Evolutionary conservation across 257 asterid genomes (phyloP).

Genomic region (Solanum virginianum): DNA sequence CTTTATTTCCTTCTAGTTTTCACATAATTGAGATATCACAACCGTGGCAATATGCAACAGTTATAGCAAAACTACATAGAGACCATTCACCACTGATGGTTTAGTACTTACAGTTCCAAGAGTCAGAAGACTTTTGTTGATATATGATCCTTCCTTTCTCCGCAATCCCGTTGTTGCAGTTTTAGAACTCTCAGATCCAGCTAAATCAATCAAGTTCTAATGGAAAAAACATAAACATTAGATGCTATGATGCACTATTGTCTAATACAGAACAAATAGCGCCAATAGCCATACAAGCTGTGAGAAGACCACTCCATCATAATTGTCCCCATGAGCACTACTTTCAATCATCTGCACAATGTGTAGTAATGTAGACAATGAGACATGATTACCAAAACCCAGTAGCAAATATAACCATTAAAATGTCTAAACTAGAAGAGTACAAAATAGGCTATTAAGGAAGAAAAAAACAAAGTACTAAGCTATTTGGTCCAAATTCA

Average conservation of each 20-base stretch:
- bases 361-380: not conserved
- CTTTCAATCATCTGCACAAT: constrained; percentile 86
- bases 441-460: not conserved
- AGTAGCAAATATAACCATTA: not conserved
- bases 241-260: not conserved
- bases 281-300: constrained; percentile 59
- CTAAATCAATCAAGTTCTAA: constrained; percentile 87
- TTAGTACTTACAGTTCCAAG: constrained; percentile 83
- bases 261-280: not conserved
- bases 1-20: not conserved
- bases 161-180: constrained; percentile 91
- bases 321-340: constrained; percentile 89
- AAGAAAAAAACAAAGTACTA: not conserved
- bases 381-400: not conserved
- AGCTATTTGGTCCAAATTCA: not conserved
- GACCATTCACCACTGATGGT: not conserved
- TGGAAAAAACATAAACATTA: constrained; percentile 9
- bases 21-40: not conserved
- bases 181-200: constrained; percentile 98
- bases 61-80: not conserved
- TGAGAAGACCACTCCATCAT: constrained; percentile 92
- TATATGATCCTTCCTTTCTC: constrained; percentile 97
- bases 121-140: constrained; percentile 93
- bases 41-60: not conserved
- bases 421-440: not conserved